Conservation (phyloP, 2,329 filamentous ascomycete genomes). For the Aspergillus hortae region DNA sequence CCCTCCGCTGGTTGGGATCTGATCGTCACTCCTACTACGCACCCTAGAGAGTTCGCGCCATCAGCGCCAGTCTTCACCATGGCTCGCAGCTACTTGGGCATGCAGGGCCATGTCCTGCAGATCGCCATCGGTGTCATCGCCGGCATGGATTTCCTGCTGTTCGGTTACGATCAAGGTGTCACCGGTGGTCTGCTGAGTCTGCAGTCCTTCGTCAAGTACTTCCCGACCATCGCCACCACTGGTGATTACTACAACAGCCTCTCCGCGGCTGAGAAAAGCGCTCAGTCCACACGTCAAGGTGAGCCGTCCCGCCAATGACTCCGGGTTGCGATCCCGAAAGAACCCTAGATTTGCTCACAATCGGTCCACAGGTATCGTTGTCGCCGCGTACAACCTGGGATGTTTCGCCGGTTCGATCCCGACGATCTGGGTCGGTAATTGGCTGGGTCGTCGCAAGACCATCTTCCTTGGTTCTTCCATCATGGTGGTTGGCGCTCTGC, state of each 20-base stretch:
- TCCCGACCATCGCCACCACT: constrained; percentile 39
- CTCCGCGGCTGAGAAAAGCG: constrained; percentile 13
- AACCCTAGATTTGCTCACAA: not conserved
- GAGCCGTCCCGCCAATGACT: constrained; percentile 1
- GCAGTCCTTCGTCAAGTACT: constrained; percentile 38
- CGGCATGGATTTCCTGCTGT: constrained; percentile 40
- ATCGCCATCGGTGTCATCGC: constrained; percentile 44
- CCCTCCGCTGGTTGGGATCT: no score
- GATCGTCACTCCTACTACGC: no score
- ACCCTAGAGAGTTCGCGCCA: not conserved
- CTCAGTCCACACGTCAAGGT: constrained; percentile 37
- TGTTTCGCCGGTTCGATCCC: constrained; percentile 50
- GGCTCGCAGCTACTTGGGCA: constrained; percentile 34
- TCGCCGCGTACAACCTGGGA: constrained; percentile 46
- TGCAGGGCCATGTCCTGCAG: constrained; percentile 39
- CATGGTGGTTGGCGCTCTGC: constrained; percentile 48
- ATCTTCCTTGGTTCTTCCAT: constrained; percentile 49
- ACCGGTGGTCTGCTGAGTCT: constrained; percentile 44
- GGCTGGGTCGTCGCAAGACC: constrained; percentile 49
- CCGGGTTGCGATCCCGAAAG: not conserved
- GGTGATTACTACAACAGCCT: constrained; percentile 14
- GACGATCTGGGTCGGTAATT: constrained; percentile 51
- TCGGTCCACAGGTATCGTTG: constrained; percentile 31
- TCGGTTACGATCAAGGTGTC: constrained; percentile 41
- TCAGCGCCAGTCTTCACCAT: constrained; percentile 12